Evolutionary conservation across 371 early-diverging fungal genomes (phyloP).

Genomic region (Apophysomyces ossiformis): DNA sequence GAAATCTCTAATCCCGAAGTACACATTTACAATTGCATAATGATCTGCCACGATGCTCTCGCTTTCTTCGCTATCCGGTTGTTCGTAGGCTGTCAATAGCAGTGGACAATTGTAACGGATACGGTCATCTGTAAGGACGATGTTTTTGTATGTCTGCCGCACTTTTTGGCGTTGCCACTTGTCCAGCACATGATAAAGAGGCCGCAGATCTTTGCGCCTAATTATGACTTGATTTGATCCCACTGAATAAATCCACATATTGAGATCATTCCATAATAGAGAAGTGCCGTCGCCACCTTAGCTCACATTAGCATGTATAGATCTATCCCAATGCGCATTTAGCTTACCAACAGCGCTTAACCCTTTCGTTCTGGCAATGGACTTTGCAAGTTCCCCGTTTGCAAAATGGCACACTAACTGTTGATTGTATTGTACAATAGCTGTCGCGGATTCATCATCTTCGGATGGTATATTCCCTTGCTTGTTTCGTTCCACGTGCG

Average conservation of each 20-base stretch:
- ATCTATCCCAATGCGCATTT: too few species aligned
- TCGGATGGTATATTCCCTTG: too few species aligned
- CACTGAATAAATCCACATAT: not conserved
- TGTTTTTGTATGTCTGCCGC: not conserved
- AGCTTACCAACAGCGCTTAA: too few species aligned
- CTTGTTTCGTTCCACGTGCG: too few species aligned
- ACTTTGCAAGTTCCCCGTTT: too few species aligned
- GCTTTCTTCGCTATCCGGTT: not conserved
- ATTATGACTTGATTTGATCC: not conserved
- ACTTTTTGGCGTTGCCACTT: not conserved
- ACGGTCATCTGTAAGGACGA: not conserved
- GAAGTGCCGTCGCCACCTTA: not conserved
- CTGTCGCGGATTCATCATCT: too few species aligned
- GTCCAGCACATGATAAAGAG: not conserved
- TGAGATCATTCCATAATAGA: not conserved
- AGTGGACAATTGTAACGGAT: not conserved
- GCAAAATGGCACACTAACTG: too few species aligned
- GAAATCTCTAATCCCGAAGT: not conserved
- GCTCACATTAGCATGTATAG: too few species aligned
- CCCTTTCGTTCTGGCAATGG: too few species aligned
- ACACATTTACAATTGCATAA: not conserved
- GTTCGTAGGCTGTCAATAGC: not conserved
- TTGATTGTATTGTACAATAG: too few species aligned
- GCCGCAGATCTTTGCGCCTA: not conserved
- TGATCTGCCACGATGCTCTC: rapidly evolving